Percentiles rank a stretch among this genome's conserved stretches.
Evolutionary conservation across 768 basidiomycete genomes (phyloP).

Genomic region (Leccinum ochraceum): DNA sequence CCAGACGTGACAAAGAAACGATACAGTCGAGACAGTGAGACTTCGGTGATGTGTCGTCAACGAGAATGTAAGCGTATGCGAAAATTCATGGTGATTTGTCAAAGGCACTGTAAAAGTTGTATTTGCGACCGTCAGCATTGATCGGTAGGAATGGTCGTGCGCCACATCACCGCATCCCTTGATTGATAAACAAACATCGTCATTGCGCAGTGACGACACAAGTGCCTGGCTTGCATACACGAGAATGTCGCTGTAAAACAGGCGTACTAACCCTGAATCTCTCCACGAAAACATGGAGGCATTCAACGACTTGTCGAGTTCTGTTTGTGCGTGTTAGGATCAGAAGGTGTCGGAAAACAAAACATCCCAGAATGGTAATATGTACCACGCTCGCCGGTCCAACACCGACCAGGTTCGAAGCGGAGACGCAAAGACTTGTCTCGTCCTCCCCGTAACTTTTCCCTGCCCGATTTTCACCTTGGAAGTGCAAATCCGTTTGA

Average conservation of each 20-base stretch:
- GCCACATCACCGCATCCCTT: constrained; percentile 23
- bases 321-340: constrained; percentile 33
- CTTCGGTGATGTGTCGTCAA: not conserved
- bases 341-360: constrained; percentile 29
- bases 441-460: constrained; percentile 1
- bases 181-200: constrained; percentile 14
- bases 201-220: constrained; percentile 18
- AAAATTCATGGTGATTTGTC: not conserved
- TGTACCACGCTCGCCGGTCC: constrained; percentile 1
- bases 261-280: not conserved
- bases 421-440: constrained; percentile 1
- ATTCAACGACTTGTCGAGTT: constrained; percentile 3
- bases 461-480: not conserved
- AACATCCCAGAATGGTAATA: constrained; percentile 15
- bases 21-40: not conserved
- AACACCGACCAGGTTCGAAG: not conserved
- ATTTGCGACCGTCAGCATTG: constrained; percentile 1
- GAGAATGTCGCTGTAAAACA: not conserved
- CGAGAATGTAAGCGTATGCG: not conserved
- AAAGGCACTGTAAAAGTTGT: not conserved
- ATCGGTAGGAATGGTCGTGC: constrained; percentile 5
- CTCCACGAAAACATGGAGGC: not conserved
- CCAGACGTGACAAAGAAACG: not conserved
- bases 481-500: not conserved
- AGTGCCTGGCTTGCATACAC: constrained; percentile 13